Percentiles rank a stretch among this genome's conserved stretches.
These are phyloP conservation scores for Trichoderma simmonsii DNA, from an alignment of 2,329 filamentous ascomycete genomes.

Conservation along the genomic window DNA sequence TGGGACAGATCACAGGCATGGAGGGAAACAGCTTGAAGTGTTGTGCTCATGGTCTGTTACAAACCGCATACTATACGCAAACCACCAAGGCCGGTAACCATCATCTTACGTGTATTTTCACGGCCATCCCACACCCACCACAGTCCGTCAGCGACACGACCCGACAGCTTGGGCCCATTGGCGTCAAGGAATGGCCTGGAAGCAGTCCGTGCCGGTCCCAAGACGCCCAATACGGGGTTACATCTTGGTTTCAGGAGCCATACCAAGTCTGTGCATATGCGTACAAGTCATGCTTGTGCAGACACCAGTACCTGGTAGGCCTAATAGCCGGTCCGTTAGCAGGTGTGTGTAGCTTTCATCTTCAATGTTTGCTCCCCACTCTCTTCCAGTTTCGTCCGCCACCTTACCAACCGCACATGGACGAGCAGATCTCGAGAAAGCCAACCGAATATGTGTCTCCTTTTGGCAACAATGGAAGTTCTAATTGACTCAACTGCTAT, in stretches of 20 bases:
- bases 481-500: not conserved
- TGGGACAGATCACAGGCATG: not conserved
- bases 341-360: not conserved
- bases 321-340: not conserved
- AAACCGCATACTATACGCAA: not conserved
- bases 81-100: not conserved
- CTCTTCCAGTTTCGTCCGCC: not conserved
- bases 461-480: not conserved
- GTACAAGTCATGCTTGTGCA: not conserved
- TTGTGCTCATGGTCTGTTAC: not conserved
- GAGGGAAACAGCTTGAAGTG: not conserved
- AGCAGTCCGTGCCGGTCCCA: not conserved
- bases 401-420: not conserved
- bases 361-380: not conserved
- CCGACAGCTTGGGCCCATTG: conserved; percentile 13
- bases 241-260: conserved; percentile 1
- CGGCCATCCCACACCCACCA: not conserved
- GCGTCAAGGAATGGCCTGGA: not conserved
- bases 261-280: not conserved
- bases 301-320: not conserved
- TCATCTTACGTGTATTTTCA: not conserved
- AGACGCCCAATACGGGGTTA: not conserved
- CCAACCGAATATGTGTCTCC: not conserved
- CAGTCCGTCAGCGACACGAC: not conserved
- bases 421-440: not conserved